Conservation (phyloP, 2,329 filamentous ascomycete species). For the Passalora sequoiae region DNA sequence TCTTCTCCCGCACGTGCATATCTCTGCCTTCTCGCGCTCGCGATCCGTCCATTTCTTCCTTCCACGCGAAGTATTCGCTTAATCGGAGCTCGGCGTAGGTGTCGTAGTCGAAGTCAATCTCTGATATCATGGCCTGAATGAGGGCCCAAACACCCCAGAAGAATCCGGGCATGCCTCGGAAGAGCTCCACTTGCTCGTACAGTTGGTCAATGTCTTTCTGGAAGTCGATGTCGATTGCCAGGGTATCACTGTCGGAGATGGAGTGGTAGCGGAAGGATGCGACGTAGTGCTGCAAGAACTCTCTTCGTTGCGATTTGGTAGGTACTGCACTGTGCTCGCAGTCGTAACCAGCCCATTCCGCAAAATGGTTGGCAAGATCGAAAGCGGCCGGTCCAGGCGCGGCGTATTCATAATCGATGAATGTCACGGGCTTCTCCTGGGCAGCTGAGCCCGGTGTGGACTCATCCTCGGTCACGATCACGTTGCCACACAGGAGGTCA, state of each 20-base stretch:
- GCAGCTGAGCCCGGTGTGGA: conserved; percentile 26
- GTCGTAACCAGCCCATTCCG: conserved; percentile 95
- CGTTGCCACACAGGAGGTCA: conserved; percentile 92
- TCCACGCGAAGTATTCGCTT: conserved; percentile 91
- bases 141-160: conserved; percentile 91
- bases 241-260: conserved; percentile 39
- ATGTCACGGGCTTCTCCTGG: conserved; percentile 53
- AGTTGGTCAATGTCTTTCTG: conserved; percentile 64
- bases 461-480: conserved; percentile 61
- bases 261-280: conserved; percentile 56
- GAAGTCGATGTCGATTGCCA: conserved; percentile 42
- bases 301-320: conserved; percentile 66
- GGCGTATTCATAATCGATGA: conserved; percentile 99
- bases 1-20: conserved; percentile 67
- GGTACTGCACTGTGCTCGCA: conserved; percentile 85
- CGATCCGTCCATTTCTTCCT: conserved; percentile 64
- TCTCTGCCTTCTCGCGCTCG: conserved; percentile 52
- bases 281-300: conserved; percentile 82
- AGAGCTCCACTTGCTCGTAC: conserved; percentile 75
- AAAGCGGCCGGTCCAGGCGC: conserved; percentile 92
- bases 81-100: conserved; percentile 81
- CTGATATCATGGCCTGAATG: conserved; percentile 88
- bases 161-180: conserved; percentile 84
- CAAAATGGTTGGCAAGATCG: conserved; percentile 96
- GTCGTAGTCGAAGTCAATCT: conserved; percentile 96